Evolutionary conservation across 2,329 filamentous ascomycete species (phyloP), one percentile per base, ranked within the genome.

Genomic region (Dothistroma pini): DNA sequence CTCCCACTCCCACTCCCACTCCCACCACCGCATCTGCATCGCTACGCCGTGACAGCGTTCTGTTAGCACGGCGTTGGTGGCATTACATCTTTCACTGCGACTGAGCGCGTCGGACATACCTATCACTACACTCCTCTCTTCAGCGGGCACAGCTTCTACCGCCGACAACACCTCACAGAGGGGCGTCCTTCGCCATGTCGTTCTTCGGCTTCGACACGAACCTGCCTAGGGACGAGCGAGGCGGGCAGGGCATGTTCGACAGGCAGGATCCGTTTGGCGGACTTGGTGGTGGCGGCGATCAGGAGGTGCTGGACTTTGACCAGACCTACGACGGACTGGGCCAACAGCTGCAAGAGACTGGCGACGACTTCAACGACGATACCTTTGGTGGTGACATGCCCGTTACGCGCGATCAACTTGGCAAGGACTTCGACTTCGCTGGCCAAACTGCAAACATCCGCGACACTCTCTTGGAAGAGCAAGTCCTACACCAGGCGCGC

Each of bases 371-470:
- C 82, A 99, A 99, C 76, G 91, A 97, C 70, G 95, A 97, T 74
- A 99, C 95, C 1, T 99, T 99, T 60, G 83, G 80, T 60, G 77
- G 76, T 35, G 73, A 74, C 59, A 78, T 76, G 38, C 78, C 81
- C 32, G 80, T 75, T 56, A 77, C 77, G 35, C 75, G 78, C 69
- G 76, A 82, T 68, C 70, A 80, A 11, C 85, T 95, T 61, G 93
- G 93, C 72, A 96, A 90, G 75, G 93, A 99, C 76, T 97, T 97
- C 71, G 95, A 99, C 76, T 99, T 97, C 78, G 96, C 96, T 67
- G 93, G 93, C 47, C 88, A 90, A 72, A 99, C 95, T 7, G 93
- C 93, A 60, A 87, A 93, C 76, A 90, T 96, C 47, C 84, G 92
- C 21, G 84, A 88, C 77, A 92, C 89, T 38, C 89, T 99, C 69